Conservation (phyloP, 1,284 basidiomycete genomes). For the Amanita bisporigera region DNA sequence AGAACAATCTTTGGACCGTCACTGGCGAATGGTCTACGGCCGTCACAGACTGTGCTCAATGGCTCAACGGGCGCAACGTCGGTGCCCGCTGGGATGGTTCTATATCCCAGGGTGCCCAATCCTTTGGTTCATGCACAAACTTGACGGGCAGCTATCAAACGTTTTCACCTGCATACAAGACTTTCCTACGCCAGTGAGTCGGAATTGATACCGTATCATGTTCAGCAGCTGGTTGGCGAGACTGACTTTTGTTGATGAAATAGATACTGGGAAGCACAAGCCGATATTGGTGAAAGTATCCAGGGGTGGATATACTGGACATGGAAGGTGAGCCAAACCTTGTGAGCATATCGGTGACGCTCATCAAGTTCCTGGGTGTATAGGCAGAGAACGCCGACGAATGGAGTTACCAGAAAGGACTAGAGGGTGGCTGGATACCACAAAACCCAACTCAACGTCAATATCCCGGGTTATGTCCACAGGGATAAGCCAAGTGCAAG, state of each 20-base stretch:
- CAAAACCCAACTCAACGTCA: constrained; percentile 63
- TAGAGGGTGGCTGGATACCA: constrained; percentile 77
- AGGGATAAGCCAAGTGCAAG: not conserved
- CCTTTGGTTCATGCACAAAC: constrained; percentile 62
- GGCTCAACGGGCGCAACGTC: constrained; percentile 74
- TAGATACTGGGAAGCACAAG: constrained; percentile 83
- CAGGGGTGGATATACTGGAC: constrained; percentile 88
- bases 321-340: constrained; percentile 63
- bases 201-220: not conserved
- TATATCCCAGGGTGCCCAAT: constrained; percentile 46
- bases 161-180: constrained; percentile 69
- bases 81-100: constrained; percentile 76
- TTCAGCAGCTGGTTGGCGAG: not conserved
- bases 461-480: constrained; percentile 62
- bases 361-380: constrained; percentile 21
- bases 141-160: constrained; percentile 62
- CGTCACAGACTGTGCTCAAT: constrained; percentile 80
- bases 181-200: constrained; percentile 63
- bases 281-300: constrained; percentile 63
- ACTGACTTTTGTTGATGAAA: not conserved
- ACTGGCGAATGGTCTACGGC: constrained; percentile 84
- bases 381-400: constrained; percentile 78
- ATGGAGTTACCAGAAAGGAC: constrained; percentile 72
- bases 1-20: constrained; percentile 63
- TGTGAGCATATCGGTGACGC: constrained; percentile 6